phyloP scores from a whole-genome alignment of 768 basidiomycete species.

The Boletus pseudo-olivaceus region DNA sequence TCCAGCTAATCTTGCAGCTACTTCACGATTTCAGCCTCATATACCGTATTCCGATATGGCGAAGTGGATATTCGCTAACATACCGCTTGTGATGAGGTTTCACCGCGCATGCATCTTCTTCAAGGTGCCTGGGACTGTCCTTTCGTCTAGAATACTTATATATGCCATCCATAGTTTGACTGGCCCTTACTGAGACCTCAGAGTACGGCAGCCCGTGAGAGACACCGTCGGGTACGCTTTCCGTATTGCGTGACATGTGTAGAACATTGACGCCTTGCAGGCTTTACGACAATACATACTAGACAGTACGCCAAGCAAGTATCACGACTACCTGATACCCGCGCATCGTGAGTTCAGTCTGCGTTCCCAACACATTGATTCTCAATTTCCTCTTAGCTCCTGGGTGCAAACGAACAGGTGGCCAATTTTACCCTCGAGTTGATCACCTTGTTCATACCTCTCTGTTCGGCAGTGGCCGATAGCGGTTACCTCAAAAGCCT shows the following conservation, averaged over 20 bases:
- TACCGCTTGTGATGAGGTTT: conserved; percentile 48
- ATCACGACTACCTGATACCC: conserved; percentile 47
- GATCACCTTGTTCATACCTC: background rate
- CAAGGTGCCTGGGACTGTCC: conserved; percentile 28
- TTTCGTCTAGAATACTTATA: background rate
- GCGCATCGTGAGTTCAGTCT: conserved; percentile 40
- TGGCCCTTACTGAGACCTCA: conserved; percentile 12
- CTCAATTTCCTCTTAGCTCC: conserved; percentile 35
- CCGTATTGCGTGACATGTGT: no score
- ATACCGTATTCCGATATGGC: conserved; percentile 38
- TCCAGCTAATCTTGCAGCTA: background rate
- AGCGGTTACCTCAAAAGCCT: conserved; percentile 25
- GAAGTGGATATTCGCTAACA: conserved; percentile 53
- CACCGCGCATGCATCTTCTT: conserved; percentile 53
- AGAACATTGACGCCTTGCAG: conserved; percentile 25
- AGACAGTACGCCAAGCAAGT: conserved; percentile 45
- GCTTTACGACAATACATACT: conserved; percentile 44
- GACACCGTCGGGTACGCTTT: conserved; percentile 9
- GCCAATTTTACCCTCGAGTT: background rate
- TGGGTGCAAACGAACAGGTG: conserved; percentile 54
- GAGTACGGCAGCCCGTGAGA: conserved; percentile 9
- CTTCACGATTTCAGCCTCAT: conserved; percentile 33
- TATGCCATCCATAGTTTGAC: conserved; percentile 15
- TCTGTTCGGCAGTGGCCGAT: conserved; percentile 20
- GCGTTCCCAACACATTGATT: background rate